Evolutionary conservation across 2,329 filamentous ascomycete genomes (phyloP), one percentile per base, ranked within the genome.

Genomic region (Fonsecaea nubica): DNA sequence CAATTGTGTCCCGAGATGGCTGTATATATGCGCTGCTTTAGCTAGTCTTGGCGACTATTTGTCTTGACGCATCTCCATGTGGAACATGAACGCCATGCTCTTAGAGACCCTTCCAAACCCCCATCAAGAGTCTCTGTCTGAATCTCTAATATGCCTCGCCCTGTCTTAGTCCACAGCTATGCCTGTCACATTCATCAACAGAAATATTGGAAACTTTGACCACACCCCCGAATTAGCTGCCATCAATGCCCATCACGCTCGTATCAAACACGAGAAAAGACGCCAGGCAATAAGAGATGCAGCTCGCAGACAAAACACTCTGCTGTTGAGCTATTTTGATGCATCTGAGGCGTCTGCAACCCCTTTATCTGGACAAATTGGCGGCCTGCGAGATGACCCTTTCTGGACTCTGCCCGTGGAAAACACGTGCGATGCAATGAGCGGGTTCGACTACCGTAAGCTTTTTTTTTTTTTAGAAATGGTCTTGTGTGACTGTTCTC

Each of bases 361-460:
- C 13, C 42, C 40, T 2, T 25, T 52, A 13, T 18, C 48, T 30
- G 21, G 30, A 1, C 61, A 63, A 5, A 63, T 63, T 18, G 61
- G 61, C 9, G 40, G 52, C 52, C 25, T 63, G n/a, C 61, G 61
- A 21, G 52, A 56, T 52, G 61, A 63, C 52, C 61, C 61, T 32
- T 63, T 63, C 53, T 63, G 61, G 61, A 63, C 52, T 7, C 61
- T 63, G 15, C 61, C 61, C 13, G 61, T 63, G 4, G 38, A 56
- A 45, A 63, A 63, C 53, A 63, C 38, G 4, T 54, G 56, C 40
- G 30, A 18, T 13, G 61, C 61, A 3, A 56, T 63, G 52, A 50
- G 15, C 13, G 61, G 52, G 1, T 50, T 63, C 9, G 61, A 63
- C 61, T 38, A 57, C 54, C 61, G 33, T 57, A 40, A 38, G 54